A percentile compares a stretch with the other conserved stretches of the same genome.
These are phyloP conservation scores for Eutrema yunnanense DNA, from an alignment of 345 rosid species.

Conservation along the genomic window DNA sequence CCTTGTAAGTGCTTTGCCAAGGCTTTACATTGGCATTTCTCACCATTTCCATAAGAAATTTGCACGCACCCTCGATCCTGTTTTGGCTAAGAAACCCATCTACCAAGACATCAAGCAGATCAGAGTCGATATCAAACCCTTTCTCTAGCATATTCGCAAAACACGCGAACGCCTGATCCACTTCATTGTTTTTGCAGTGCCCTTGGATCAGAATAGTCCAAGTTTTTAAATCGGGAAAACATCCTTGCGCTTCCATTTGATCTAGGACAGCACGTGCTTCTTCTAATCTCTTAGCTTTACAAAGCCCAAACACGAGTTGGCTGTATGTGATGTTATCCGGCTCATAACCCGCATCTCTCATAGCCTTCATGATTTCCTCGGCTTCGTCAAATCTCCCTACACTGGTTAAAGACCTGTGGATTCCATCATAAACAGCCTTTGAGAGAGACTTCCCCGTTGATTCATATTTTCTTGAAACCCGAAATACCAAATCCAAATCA, in stretches of 20 bases:
- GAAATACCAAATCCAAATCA: conserved; percentile 55
- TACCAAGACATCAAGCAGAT: conserved; percentile 54
- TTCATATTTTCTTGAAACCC: conserved; percentile 58
- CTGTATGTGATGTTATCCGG: conserved; percentile 87
- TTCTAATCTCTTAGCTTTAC: conserved; percentile 65
- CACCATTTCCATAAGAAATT: conserved; percentile 53
- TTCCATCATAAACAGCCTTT: conserved; percentile 70
- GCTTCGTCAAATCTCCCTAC: conserved; percentile 68
- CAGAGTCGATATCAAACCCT: conserved; percentile 51
- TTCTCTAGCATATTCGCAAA: conserved; percentile 60
- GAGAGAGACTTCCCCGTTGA: conserved; percentile 49
- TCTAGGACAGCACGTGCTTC: conserved; percentile 59
- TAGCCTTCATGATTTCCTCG: conserved; percentile 45
- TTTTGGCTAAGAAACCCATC: conserved; percentile 56
- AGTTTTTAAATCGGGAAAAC: conserved; percentile 64
- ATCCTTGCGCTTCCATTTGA: conserved; percentile 62
- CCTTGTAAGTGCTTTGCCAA: conserved; percentile 76
- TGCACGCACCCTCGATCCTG: conserved; percentile 59
- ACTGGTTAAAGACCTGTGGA: conserved; percentile 64
- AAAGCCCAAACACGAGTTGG: conserved; percentile 81
- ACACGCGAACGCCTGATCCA: conserved; percentile 53
- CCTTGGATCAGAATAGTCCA: conserved; percentile 95
- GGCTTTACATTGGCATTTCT: conserved; percentile 48
- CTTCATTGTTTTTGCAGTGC: conserved; percentile 54
- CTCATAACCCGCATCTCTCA: conserved; percentile 61